Percentiles rank a stretch among this genome's conserved stretches.
Evolutionary conservation across 1,284 basidiomycete genomes (phyloP).

Genomic region (Peniophora sp.): DNA sequence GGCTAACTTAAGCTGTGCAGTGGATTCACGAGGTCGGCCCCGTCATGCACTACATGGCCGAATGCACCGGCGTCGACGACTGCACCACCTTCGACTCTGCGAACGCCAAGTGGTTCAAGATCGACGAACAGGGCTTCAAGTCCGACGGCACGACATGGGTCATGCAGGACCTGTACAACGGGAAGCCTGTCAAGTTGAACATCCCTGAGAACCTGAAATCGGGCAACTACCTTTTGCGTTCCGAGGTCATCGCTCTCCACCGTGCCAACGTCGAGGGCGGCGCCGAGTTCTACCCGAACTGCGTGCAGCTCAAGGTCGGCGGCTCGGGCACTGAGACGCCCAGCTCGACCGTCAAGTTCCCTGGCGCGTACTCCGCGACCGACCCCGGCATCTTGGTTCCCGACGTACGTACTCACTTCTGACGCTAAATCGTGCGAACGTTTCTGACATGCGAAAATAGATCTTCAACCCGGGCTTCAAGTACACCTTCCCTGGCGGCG

Average conservation of each 20-base stretch:
- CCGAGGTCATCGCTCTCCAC: conserved; percentile 69
- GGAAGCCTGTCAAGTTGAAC: conserved; percentile 33
- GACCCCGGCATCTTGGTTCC: conserved; percentile 54
- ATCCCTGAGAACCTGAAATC: conserved; percentile 47
- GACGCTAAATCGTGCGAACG: background rate
- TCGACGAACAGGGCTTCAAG: conserved; percentile 35
- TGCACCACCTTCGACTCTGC: conserved; percentile 43
- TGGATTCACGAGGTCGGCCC: conserved; percentile 72
- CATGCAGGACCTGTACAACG: conserved; percentile 25
- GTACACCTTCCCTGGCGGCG: background rate
- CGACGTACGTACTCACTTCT: conserved; percentile 29
- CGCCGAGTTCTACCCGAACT: conserved; percentile 71
- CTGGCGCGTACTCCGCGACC: conserved; percentile 53
- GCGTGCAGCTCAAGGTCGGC: conserved; percentile 50
- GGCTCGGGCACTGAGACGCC: conserved; percentile 42
- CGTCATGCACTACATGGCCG: conserved; percentile 64
- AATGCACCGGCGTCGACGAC: conserved; percentile 33
- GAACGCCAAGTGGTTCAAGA: conserved; percentile 66
- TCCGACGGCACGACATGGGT: conserved; percentile 32
- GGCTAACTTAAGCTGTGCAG: conserved; percentile 22
- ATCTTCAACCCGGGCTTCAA: conserved; percentile 1
- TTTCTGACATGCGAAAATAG: background rate
- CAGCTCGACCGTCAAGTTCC: conserved; percentile 46
- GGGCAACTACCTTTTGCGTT: conserved; percentile 63
- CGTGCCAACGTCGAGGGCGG: conserved; percentile 39